These are phyloP conservation scores for Paramecium pentaurelia DNA, from an alignment of 73 alveolate genomes.

Conservation along the genomic window DNA sequence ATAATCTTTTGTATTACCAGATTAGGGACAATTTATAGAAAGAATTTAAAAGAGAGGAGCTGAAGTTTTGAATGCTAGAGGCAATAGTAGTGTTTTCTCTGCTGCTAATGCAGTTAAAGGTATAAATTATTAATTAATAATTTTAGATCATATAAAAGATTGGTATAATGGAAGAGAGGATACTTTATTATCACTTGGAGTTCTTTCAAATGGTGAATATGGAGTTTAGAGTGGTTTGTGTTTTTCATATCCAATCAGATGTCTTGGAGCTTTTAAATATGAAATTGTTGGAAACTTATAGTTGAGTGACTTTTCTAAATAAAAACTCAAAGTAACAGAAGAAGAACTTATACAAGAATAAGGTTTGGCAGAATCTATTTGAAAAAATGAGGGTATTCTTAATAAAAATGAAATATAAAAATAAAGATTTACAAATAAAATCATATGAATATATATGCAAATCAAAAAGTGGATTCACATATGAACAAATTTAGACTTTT, in stretches of 20 bases:
- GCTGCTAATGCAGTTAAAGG: conserved; percentile 90
- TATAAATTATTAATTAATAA: neutral
- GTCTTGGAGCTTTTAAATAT: conserved; percentile 68
- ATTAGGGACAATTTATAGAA: conserved; percentile 58
- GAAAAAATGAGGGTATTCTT: neutral
- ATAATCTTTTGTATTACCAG: neutral
- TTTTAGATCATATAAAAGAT: conserved; percentile 81
- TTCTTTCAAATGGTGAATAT: conserved; percentile 73
- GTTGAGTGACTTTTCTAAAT: conserved; percentile 58
- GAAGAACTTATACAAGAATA: conserved; percentile 70
- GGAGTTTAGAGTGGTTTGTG: conserved; percentile 73
- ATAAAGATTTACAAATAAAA: neutral
- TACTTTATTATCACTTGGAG: conserved; percentile 77
- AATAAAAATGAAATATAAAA: neutral
- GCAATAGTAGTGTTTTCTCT: conserved; percentile 76
- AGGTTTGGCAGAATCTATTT: conserved; percentile 47
- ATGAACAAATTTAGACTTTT: neutral
- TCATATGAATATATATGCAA: neutral
- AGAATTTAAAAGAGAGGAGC: conserved; percentile 89
- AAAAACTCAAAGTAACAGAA: conserved; percentile 60
- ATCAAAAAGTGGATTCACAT: neutral
- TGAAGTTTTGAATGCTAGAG: conserved; percentile 77
- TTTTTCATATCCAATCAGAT: conserved; percentile 85
- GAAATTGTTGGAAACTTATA: conserved; percentile 71
- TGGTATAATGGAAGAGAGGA: conserved; percentile 86